Base-by-base conservation (phyloP, 1,284 basidiomycete genomes). In the Bjerkandera adusta region DNA sequence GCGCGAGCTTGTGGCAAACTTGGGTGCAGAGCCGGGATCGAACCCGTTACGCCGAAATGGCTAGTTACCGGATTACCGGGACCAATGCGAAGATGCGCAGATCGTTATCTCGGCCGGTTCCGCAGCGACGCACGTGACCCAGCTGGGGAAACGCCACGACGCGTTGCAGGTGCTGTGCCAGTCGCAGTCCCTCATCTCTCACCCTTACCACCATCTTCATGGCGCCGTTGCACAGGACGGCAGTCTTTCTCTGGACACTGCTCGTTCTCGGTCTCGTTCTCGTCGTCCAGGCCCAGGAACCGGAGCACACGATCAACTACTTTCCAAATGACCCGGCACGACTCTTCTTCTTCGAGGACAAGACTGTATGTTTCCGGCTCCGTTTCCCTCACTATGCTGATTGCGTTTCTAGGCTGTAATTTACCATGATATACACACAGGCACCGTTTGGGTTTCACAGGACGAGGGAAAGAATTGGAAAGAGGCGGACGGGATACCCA, bases 301-400 rank as follows among this genome's bases (percentile, higher is more conserved):
- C 74, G 48, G 55, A 72, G 48, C 56, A 64, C 50, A 56, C 66
- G 5, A 57, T 84, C 43, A 73, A 64, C 27, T 67, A 71, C 47
- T 89, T 89, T 62, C 57, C 71, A 40, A 89, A 90, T 64, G 69
- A 91, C n/a, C 94, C 95, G 0, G 76, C 77, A n/a, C 75, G 80
- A 55, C 66, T 97, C 44, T 88, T 89, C 72, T 97, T 94, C 76
- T 96, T 98, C 69, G 89, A 96, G 55, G 95, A 97, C 69, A 86
- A 90, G 5, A 67, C 85, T 33, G 92, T 93, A 53, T 54, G 74
- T 68, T 46, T n/a, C 15, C 35, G 43, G 47, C n/a, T 30, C 18
- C 24, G 12, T 43, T 40, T 20, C 37, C 10, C n/a, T 16, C 47
- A 15, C 21, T 48, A 25, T 21, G 40, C 5, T 29, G 36, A 39